Evolutionary conservation across 352 stramenopile species (phyloP).

Genomic region (Phytophthora syringae): DNA sequence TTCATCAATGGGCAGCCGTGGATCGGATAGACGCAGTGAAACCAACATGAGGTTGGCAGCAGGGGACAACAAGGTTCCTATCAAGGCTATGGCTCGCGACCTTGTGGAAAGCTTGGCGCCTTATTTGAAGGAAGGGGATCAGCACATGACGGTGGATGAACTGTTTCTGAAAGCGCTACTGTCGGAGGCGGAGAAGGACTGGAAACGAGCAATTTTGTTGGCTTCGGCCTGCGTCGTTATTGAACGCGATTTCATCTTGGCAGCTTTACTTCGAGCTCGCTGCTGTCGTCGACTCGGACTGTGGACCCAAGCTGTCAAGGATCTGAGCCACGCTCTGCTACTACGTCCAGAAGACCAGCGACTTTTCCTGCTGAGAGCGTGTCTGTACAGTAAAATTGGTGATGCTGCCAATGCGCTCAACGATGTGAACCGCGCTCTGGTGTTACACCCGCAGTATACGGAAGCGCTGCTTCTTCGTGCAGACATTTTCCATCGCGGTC

Average conservation of each 20-base stretch:
- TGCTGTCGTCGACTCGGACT: conserved; percentile 75
- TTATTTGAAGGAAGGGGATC: conserved; percentile 65
- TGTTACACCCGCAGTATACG: conserved; percentile 66
- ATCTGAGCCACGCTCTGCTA: conserved; percentile 59
- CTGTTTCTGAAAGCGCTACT: conserved; percentile 61
- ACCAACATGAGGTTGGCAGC: conserved; percentile 9
- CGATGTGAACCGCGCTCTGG: conserved; percentile 66
- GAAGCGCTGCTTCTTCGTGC: conserved; percentile 73
- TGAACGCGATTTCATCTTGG: conserved; percentile 66
- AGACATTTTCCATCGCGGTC: conserved; percentile 64
- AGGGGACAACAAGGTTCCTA: conserved; percentile 30
- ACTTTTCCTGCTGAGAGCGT: conserved; percentile 62
- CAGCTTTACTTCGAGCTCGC: conserved; percentile 62
- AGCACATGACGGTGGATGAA: conserved; percentile 68
- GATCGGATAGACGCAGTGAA: conserved; percentile 4
- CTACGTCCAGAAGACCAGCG: conserved; percentile 62
- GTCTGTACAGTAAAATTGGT: conserved; percentile 59
- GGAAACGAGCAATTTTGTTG: conserved; percentile 76
- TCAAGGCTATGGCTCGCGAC: conserved; percentile 55
- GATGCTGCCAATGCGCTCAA: conserved; percentile 60
- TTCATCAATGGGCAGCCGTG: conserved; percentile 17
- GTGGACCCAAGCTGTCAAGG: conserved; percentile 77
- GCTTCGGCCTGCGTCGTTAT: conserved; percentile 74
- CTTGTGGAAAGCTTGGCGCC: conserved; percentile 49
- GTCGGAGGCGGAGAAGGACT: conserved; percentile 62